Evolutionary conservation across 257 asterid genomes (phyloP).

Genomic region (Buddleja alternifolia): DNA sequence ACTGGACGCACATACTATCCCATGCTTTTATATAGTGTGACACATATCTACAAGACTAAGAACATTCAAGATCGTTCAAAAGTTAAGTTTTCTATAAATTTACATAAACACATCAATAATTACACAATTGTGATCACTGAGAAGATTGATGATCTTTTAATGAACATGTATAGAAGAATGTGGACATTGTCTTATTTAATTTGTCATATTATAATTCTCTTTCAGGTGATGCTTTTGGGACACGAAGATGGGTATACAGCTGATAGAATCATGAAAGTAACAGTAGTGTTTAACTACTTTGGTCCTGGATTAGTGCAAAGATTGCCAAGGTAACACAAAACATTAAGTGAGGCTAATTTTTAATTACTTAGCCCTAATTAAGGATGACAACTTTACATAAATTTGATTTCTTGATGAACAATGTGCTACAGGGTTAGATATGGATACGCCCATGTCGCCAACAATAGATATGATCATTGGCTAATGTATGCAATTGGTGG

Average conservation of each 20-base stretch:
- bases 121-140: too few species aligned
- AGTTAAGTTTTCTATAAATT: too few species aligned
- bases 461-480: conserved; percentile 62
- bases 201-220: neutral
- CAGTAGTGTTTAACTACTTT: conserved; percentile 70
- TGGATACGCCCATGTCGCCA: conserved; percentile 73
- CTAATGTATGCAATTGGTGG: conserved; percentile 68
- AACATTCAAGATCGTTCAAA: too few species aligned
- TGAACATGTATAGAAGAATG: too few species aligned
- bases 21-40: too few species aligned
- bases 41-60: too few species aligned
- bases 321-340: conserved; percentile 59
- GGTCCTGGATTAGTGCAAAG: conserved; percentile 74
- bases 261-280: conserved; percentile 65
- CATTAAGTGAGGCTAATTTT: neutral
- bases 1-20: too few species aligned
- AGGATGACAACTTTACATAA: neutral
- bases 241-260: conserved; percentile 57
- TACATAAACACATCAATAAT: too few species aligned
- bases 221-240: conserved; percentile 75
- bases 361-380: neutral
- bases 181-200: neutral
- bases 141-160: too few species aligned
- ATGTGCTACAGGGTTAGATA: conserved; percentile 52
- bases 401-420: too few species aligned